A percentile compares a stretch with the other conserved stretches of the same genome.
These are phyloP conservation scores for Gossypium anomalum DNA, from an alignment of 345 rosid genomes.

Conservation along the genomic window DNA sequence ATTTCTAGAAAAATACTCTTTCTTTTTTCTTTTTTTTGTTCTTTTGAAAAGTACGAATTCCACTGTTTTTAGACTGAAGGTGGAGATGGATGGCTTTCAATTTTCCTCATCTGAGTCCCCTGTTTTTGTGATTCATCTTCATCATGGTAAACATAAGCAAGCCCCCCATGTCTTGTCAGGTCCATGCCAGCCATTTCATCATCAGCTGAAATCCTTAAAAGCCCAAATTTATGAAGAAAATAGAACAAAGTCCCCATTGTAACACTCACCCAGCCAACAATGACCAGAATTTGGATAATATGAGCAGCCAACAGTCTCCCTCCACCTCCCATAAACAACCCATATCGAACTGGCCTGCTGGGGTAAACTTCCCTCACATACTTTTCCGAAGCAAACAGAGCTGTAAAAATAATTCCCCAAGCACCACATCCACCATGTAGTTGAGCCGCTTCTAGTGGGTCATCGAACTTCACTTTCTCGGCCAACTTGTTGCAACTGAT, in stretches of 20 bases:
- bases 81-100: slow-evolving; percentile 37
- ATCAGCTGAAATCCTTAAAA: slow-evolving; percentile 60
- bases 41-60: too few relatives aligned
- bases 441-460: slow-evolving; percentile 81
- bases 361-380: slow-evolving; percentile 57
- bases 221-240: slow-evolving; percentile 45
- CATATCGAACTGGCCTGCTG: slow-evolving; percentile 35
- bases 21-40: too few relatives aligned
- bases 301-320: slow-evolving; percentile 79
- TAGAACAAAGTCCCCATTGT: slow-evolving; percentile 81
- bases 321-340: slow-evolving; percentile 87
- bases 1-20: too few relatives aligned
- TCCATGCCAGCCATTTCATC: slow-evolving; percentile 93
- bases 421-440: slow-evolving; percentile 92
- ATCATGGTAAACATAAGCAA: slow-evolving; percentile 75
- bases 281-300: slow-evolving; percentile 60
- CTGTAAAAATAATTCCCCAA: slow-evolving; percentile 84
- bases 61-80: slow-evolving; percentile 14
- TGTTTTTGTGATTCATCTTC: slow-evolving; percentile 36
- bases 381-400: slow-evolving; percentile 57
- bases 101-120: slow-evolving; percentile 36
- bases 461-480: slow-evolving; percentile 50
- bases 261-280: slow-evolving; percentile 74
- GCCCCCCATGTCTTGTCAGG: slow-evolving; percentile 78
- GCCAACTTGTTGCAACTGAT: slow-evolving; percentile 76